These are phyloP conservation scores for Candida freyschussii DNA, from an alignment of 1,139 yeast genomes.

Conservation along the genomic window DNA sequence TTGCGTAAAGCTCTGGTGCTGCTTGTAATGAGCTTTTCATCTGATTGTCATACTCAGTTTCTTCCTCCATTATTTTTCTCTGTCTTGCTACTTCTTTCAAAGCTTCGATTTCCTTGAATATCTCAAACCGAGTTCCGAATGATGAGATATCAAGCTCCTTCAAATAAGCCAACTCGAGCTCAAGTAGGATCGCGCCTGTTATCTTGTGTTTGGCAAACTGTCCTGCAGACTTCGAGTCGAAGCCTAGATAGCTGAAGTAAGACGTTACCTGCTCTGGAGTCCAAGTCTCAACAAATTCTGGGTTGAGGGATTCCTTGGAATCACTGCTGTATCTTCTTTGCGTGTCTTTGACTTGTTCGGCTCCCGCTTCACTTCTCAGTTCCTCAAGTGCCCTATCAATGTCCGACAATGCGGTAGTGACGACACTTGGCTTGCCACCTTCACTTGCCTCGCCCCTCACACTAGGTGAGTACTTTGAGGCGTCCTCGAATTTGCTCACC, in stretches of 20 bases:
- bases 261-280: slow-evolving; percentile 78
- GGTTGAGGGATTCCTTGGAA: slow-evolving; percentile 34
- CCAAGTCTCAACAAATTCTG: slow-evolving; percentile 61
- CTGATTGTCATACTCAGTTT: slow-evolving; percentile 3
- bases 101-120: slow-evolving; percentile 81
- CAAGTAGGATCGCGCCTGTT: slow-evolving; percentile 78
- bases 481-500: slow-evolving; percentile 12
- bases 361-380: slow-evolving; percentile 37
- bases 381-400: slow-evolving; percentile 84
- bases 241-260: slow-evolving; percentile 69
- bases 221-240: slow-evolving; percentile 66
- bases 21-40: slow-evolving; percentile 11
- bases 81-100: slow-evolving; percentile 33
- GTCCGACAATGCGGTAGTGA: slow-evolving; percentile 54
- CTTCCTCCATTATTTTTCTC: neutral
- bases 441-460: slow-evolving; percentile 6
- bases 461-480: slow-evolving; percentile 2
- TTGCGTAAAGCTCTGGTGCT: slow-evolving; percentile 15
- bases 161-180: slow-evolving; percentile 77
- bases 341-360: slow-evolving; percentile 1
- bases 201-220: slow-evolving; percentile 85
- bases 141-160: slow-evolving; percentile 89
- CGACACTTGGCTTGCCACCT: slow-evolving; percentile 3
- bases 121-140: slow-evolving; percentile 92
- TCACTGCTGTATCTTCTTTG: slow-evolving; percentile 11